These are phyloP conservation scores for Dillenia suffruticosa DNA, from an alignment of 164 flowering plant species.

Conservation along the genomic window DNA sequence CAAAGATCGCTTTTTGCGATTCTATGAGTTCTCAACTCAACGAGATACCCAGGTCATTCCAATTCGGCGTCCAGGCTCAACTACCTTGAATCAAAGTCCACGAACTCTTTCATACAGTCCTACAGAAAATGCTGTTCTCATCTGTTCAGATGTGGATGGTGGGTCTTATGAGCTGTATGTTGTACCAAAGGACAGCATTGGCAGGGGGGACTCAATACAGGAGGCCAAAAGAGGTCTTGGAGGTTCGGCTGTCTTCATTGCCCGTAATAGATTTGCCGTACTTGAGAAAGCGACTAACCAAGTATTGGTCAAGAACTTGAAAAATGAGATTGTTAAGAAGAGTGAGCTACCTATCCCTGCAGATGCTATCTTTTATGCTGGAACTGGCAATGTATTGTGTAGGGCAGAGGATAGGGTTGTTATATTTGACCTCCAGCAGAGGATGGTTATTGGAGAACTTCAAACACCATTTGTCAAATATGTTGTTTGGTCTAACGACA, in stretches of 20 bases:
- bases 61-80: conserved; percentile 42
- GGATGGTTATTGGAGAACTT: conserved; percentile 41
- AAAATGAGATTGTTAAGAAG: conserved; percentile 51
- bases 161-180: conserved; percentile 47
- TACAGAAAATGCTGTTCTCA: conserved; percentile 42
- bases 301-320: conserved; percentile 46
- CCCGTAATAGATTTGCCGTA: conserved; percentile 53
- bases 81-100: conserved; percentile 42
- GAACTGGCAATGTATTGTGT: conserved; percentile 44
- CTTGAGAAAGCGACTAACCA: conserved; percentile 45
- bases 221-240: conserved; percentile 46
- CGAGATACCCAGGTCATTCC: conserved; percentile 44
- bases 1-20: conserved; percentile 43
- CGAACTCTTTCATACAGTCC: conserved; percentile 45
- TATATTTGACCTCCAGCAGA: conserved; percentile 48
- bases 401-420: conserved; percentile 44
- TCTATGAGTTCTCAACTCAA: conserved; percentile 40
- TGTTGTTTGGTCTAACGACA: conserved; percentile 47
- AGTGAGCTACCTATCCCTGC: conserved; percentile 34
- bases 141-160: conserved; percentile 46
- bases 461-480: conserved; percentile 41
- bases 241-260: conserved; percentile 47
- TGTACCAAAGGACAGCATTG: conserved; percentile 35
- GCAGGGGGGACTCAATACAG: conserved; percentile 36
- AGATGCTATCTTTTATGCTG: conserved; percentile 50